Conservation (phyloP, 148 eudicot genomes). For the Dysphania ambrosioides region DNA sequence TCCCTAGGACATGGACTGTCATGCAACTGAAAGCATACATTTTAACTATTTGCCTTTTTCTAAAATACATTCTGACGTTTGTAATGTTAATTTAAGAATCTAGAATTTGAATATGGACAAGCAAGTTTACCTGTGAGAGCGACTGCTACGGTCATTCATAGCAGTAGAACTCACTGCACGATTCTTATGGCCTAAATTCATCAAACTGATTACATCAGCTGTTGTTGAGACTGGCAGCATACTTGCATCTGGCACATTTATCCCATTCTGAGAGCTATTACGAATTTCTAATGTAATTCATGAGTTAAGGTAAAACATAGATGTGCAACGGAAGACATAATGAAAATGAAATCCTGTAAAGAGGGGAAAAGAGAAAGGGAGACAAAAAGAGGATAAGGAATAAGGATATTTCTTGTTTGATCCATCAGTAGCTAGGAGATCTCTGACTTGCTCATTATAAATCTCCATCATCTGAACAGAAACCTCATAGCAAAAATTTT, state of each 20-base stretch:
- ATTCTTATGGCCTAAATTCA: constrained; percentile 83
- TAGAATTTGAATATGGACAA: neutral
- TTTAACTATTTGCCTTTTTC: neutral
- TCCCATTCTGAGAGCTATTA: constrained; percentile 63
- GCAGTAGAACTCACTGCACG: constrained; percentile 85
- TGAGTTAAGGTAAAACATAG: constrained; percentile 45
- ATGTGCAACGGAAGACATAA: neutral
- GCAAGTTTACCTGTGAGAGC: constrained; percentile 77
- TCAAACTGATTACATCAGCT: constrained; percentile 65
- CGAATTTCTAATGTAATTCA: constrained; percentile 80
- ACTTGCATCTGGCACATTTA: constrained; percentile 89
- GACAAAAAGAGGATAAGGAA: neutral
- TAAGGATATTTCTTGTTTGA: constrained; percentile 82
- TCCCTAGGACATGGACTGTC: constrained; percentile 93
- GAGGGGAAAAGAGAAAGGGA: neutral
- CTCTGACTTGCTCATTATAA: constrained; percentile 95
- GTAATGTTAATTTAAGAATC: neutral
- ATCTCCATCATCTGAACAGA: constrained; percentile 97
- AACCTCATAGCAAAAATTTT: constrained; percentile 58
- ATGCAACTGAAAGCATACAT: constrained; percentile 61
- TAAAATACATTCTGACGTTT: neutral
- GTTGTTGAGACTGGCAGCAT: constrained; percentile 77
- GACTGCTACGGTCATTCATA: constrained; percentile 95
- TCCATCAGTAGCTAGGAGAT: constrained; percentile 79
- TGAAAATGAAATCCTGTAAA: neutral